Base-by-base conservation (phyloP, 495 filamentous ascomycete genomes). In the Penicillium egyptiacum region DNA sequence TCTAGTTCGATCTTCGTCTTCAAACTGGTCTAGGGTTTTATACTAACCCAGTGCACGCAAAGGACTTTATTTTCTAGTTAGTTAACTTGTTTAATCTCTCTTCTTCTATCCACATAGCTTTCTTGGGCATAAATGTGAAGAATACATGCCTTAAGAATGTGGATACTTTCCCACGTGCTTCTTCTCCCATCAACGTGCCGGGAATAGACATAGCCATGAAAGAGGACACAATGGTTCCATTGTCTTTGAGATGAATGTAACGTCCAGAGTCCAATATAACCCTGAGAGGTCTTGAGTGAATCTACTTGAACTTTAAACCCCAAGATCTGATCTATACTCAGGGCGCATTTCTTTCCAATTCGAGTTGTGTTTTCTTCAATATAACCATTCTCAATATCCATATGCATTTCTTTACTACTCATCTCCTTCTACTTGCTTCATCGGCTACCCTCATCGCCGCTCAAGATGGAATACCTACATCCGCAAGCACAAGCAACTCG, bases 401-500 rank as follows among this genome's bases (percentile, higher is more conserved):
- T 11, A 61, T 61, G 59, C 59, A 37, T 33, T 40, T 30, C 7
- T 3, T 57, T 23, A 33, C 26, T 26, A 50, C 46, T 46, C 25
- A 56, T 7, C 12, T 57, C 10, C 20, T 64, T 1, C 28, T 66
- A 10, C 28, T 67, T 16, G 33, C 46, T 20, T 20, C 30, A 31
- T 57, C 53, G 20, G 50, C 50, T 46, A 35, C 26, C 31, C 22
- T 60, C 4, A 41, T 57, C 22, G 37, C 23, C 16, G 64, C 61
- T 7, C 64, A 67, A 50, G 50, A 62, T 53, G 46, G 31, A 14
- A 43, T 48, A 25, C 37, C 56, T 19, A 48, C 55, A 41, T 33
- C 64, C 5, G 7, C 45, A 5, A 22, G 10, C 12, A 26, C 52
- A 31, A 62, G 46, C 23, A 47, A 53, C 23, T 40, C 47, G 14